A percentile compares a stretch with the other conserved stretches of the same genome.
These are phyloP conservation scores for Ascochyta pisi DNA, from an alignment of 2,329 filamentous ascomycete species.

Conservation along the genomic window DNA sequence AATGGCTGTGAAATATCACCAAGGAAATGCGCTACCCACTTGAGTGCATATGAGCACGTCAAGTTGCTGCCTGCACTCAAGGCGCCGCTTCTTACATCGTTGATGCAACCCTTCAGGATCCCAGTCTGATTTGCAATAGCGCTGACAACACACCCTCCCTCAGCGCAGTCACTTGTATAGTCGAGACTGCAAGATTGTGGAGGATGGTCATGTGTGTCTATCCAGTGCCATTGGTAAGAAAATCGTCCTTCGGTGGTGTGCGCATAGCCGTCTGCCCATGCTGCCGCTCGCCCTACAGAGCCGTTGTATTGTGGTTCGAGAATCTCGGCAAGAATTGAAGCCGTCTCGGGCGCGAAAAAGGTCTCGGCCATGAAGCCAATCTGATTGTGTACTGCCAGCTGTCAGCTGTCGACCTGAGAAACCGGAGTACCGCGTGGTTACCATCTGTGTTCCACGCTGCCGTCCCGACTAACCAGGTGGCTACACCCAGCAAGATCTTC, in stretches of 20 bases:
- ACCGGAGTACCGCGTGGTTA: background rate
- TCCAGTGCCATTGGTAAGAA: conserved; percentile 53
- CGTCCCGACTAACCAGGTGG: conserved; percentile 22
- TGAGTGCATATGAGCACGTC: conserved; percentile 51
- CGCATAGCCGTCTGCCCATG: conserved; percentile 51
- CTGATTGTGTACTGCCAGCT: conserved; percentile 47
- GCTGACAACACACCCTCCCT: conserved; percentile 51
- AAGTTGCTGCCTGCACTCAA: conserved; percentile 40
- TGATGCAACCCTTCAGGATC: conserved; percentile 48
- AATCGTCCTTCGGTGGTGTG: conserved; percentile 50
- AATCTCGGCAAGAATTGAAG: conserved; percentile 41
- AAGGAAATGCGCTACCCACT: conserved; percentile 52
- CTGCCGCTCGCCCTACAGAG: conserved; percentile 49
- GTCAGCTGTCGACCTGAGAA: conserved; percentile 10
- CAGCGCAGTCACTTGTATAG: conserved; percentile 48
- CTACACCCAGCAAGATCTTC: conserved; percentile 2
- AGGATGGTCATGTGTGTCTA: conserved; percentile 46
- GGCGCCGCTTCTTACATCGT: conserved; percentile 33
- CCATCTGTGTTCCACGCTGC: conserved; percentile 46
- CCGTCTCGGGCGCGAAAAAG: conserved; percentile 44
- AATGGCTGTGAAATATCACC: conserved; percentile 53
- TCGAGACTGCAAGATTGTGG: conserved; percentile 45
- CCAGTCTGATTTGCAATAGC: conserved; percentile 52
- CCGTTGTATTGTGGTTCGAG: conserved; percentile 51
- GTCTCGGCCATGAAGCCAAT: conserved; percentile 51